A percentile compares a stretch with the other conserved stretches of the same genome.
Conservation (phyloP, 805 yeast species). For the Kuraishia cidri region DNA sequence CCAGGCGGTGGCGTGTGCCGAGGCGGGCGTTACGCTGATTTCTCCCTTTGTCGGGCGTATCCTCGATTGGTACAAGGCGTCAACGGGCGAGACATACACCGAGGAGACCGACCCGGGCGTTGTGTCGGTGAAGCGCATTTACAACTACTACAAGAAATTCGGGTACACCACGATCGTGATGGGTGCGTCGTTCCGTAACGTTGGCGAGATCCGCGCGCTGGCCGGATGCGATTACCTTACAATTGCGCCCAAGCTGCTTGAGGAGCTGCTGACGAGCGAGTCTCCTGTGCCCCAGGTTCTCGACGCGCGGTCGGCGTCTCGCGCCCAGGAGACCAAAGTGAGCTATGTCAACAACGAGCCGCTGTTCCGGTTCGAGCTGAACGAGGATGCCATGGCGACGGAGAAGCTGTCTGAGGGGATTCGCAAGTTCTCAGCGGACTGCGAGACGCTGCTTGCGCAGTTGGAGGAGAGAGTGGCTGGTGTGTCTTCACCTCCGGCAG, state of each 20-base stretch:
- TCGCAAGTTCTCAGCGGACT: slow-evolving; percentile 81
- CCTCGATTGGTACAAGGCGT: slow-evolving; percentile 85
- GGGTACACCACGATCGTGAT: slow-evolving; percentile 88
- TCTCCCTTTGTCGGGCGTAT: slow-evolving; percentile 95
- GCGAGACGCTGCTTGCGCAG: slow-evolving; percentile 54
- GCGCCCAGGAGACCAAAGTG: slow-evolving; percentile 48
- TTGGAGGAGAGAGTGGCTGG: slow-evolving; percentile 45
- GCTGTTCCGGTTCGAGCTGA: slow-evolving; percentile 68
- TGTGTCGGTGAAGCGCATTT: slow-evolving; percentile 65
- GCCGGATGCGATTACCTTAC: slow-evolving; percentile 91
- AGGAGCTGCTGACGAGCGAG: slow-evolving; percentile 64
- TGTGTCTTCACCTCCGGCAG: neutral
- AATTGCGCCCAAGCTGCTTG: slow-evolving; percentile 76
- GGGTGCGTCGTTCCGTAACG: slow-evolving; percentile 96
- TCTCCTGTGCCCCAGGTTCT: slow-evolving; percentile 67
- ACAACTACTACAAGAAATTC: slow-evolving; percentile 87
- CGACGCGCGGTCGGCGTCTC: slow-evolving; percentile 28
- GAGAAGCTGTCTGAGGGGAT: slow-evolving; percentile 91
- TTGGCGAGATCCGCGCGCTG: slow-evolving; percentile 80
- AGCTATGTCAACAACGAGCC: slow-evolving; percentile 70
- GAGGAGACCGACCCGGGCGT: slow-evolving; percentile 84
- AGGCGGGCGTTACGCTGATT: slow-evolving; percentile 80
- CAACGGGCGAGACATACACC: slow-evolving; percentile 67
- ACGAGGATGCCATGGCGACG: slow-evolving; percentile 91
- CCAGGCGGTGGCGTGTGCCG: slow-evolving; percentile 94